Evolutionary conservation across 2,329 filamentous ascomycete species (phyloP).

Genomic region (Fusarium circinatum): DNA sequence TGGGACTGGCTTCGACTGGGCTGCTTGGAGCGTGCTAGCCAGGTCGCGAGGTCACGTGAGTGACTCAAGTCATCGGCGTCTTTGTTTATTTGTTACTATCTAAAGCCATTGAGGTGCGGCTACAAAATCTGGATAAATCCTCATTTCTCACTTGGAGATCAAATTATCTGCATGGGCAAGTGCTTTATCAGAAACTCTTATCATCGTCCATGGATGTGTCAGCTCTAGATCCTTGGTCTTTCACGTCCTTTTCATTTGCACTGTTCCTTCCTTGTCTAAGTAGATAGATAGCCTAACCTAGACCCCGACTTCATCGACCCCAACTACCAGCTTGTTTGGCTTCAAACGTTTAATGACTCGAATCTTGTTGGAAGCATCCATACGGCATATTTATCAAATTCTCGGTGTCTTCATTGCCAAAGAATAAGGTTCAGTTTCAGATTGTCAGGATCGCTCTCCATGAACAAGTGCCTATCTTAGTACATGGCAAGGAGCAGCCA

Average conservation of each 20-base stretch:
- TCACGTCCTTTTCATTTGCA: not conserved
- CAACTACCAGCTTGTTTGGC: not conserved
- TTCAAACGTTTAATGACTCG: not conserved
- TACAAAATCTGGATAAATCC: not conserved
- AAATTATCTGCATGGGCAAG: not conserved
- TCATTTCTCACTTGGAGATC: not conserved
- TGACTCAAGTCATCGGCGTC: not conserved
- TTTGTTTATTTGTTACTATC: not conserved
- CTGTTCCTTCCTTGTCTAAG: not conserved
- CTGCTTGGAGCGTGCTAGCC: not conserved
- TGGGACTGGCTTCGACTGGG: not conserved
- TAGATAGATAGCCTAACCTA: not conserved
- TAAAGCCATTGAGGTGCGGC: not conserved
- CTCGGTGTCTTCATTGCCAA: no score
- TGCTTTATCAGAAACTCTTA: not conserved
- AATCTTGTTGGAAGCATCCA: not conserved
- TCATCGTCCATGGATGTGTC: not conserved
- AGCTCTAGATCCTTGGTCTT: not conserved
- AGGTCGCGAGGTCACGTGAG: constrained; percentile 12
- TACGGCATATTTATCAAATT: not conserved
- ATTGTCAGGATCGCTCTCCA: not conserved
- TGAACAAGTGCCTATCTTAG: not conserved
- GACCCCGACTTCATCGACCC: not conserved
- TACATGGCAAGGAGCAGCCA: not conserved
- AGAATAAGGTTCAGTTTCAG: not conserved